phyloP scores from a whole-genome alignment of 1,139 yeast genomes.

The Diutina rugosa region DNA sequence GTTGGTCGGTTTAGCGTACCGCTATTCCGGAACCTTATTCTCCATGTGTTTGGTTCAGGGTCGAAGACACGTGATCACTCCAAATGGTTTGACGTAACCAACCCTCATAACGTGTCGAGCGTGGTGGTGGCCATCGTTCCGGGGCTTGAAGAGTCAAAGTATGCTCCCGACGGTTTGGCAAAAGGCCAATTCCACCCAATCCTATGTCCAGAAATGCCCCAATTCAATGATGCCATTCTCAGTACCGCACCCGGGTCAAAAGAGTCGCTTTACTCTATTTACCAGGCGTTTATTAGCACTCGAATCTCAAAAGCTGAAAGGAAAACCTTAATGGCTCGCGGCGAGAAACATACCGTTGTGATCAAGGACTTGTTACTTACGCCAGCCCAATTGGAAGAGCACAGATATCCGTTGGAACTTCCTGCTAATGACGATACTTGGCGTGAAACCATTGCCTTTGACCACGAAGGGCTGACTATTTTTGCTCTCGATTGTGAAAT shows the following conservation, averaged over 20 bases:
- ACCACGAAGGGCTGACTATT: slow-evolving; percentile 44
- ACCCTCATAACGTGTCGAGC: slow-evolving; percentile 17
- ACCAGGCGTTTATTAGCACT: slow-evolving; percentile 36
- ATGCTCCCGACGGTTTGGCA: background rate
- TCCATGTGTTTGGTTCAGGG: slow-evolving; percentile 14
- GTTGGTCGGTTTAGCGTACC: slow-evolving; percentile 26
- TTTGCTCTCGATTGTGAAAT: slow-evolving; percentile 92
- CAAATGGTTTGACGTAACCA: background rate
- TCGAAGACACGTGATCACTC: background rate
- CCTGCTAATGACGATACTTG: slow-evolving; percentile 15
- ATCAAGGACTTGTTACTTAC: slow-evolving; percentile 41
- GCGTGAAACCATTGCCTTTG: slow-evolving; percentile 43
- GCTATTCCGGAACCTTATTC: slow-evolving; percentile 38
- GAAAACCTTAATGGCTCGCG: slow-evolving; percentile 13
- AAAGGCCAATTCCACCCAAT: slow-evolving; percentile 1
- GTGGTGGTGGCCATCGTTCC: slow-evolving; percentile 56
- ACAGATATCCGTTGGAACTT: slow-evolving; percentile 49
- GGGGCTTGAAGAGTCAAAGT: background rate
- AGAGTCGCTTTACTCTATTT: slow-evolving; percentile 40
- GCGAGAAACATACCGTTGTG: slow-evolving; percentile 28
- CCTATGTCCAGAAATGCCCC: background rate
- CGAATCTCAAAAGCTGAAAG: slow-evolving; percentile 46
- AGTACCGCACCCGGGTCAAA: slow-evolving; percentile 52
- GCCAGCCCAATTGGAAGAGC: slow-evolving; percentile 27
- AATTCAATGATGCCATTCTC: slow-evolving; percentile 13